Conservation (phyloP, 2,329 filamentous ascomycete species). For the Trichoderma sp. region DNA sequence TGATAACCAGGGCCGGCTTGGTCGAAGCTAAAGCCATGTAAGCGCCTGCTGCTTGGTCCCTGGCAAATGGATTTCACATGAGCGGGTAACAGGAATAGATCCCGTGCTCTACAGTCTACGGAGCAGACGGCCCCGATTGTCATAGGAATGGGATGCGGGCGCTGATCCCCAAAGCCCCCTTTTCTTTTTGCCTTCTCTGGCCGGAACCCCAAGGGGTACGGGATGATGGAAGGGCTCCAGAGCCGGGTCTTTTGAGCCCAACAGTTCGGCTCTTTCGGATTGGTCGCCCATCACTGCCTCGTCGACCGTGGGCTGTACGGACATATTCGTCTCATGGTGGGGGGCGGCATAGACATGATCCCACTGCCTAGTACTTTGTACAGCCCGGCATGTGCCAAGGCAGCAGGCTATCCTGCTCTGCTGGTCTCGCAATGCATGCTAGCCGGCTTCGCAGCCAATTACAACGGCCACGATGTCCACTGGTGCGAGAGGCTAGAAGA, state of each 20-base stretch:
- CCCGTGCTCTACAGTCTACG: conserved; percentile 24
- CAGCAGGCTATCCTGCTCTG: not conserved
- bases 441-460: not conserved
- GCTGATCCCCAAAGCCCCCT: not conserved
- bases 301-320: not conserved
- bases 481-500: not conserved
- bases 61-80: conserved; percentile 34
- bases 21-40: not conserved
- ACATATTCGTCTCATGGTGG: conserved; percentile 9
- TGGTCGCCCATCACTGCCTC: not conserved
- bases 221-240: not conserved
- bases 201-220: not conserved
- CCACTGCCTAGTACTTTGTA: not conserved
- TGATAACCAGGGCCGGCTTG: not conserved
- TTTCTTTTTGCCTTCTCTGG: not conserved
- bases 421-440: conserved; percentile 13
- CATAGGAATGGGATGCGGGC: not conserved
- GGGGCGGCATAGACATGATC: not conserved
- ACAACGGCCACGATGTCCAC: not conserved
- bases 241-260: not conserved
- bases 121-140: not conserved
- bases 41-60: not conserved
- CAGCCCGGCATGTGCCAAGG: conserved; percentile 8
- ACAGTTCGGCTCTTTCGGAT: conserved; percentile 5
- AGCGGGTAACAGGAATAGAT: conserved; percentile 40